Conservation (phyloP, 345 rosid genomes). For the Salix viminalis region DNA sequence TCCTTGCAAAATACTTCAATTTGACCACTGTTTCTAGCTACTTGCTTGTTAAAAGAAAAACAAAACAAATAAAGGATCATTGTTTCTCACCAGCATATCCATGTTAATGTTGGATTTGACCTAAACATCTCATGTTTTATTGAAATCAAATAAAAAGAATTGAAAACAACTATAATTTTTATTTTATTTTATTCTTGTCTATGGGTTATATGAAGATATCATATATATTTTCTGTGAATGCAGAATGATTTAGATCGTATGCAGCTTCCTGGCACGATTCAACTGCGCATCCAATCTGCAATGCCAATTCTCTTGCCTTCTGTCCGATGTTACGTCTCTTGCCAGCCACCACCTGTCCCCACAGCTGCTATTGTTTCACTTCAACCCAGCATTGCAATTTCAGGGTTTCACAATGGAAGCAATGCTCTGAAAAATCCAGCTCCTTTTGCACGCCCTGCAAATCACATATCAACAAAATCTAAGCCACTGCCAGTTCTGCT, state of each 20-base stretch:
- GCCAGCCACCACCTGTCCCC: slow-evolving; percentile 72
- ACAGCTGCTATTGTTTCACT: slow-evolving; percentile 51
- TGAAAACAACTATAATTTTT: neutral
- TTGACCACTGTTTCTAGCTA: neutral
- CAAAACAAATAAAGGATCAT: neutral
- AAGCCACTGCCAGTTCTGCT: slow-evolving; percentile 40
- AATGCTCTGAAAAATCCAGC: slow-evolving; percentile 43
- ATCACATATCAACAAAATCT: slow-evolving; percentile 48
- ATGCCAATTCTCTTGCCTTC: slow-evolving; percentile 77
- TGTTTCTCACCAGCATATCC: neutral
- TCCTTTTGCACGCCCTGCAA: slow-evolving; percentile 36
- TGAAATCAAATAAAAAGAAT: neutral
- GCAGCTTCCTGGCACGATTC: slow-evolving; percentile 79
- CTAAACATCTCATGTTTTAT: neutral
- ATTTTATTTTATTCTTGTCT: neutral
- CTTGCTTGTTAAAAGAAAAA: neutral
- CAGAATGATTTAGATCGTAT: slow-evolving; percentile 87
- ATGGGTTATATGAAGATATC: neutral
- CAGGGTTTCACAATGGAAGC: slow-evolving; percentile 41
- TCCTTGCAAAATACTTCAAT: neutral
- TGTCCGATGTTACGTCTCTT: slow-evolving; percentile 49
- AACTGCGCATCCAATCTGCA: slow-evolving; percentile 94
- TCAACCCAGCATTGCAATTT: slow-evolving; percentile 45
- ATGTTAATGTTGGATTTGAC: neutral
- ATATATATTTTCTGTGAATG: slow-evolving; percentile 20